Base-by-base conservation (phyloP, 306 rosid species). In the Quercus agrifolia region DNA sequence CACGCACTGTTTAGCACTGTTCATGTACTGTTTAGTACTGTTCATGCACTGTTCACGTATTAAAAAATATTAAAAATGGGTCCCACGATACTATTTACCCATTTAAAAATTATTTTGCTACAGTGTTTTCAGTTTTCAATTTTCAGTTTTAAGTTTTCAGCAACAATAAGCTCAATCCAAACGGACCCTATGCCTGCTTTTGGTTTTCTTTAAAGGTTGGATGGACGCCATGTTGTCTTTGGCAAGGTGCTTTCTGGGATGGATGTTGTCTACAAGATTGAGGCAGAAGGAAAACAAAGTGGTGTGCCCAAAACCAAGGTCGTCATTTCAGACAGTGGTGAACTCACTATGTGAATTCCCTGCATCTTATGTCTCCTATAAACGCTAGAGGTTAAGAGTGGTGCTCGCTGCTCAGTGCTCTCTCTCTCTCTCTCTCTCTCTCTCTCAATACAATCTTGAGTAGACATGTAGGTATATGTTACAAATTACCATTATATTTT, bases 141-240 rank as follows among this genome's bases (percentile, higher is more conserved):
- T n/a, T n/a, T n/a, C n/a, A n/a, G n/a, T n/a, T n/a, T n/a, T n/a
- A n/a, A n/a, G n/a, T n/a, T n/a, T n/a, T n/a, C n/a, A n/a, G n/a
- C n/a, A n/a, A n/a, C n/a, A n/a, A n/a, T n/a, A n/a, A n/a, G n/a
- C n/a, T n/a, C n/a, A n/a, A n/a, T n/a, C n/a, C n/a, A n/a, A n/a
- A n/a, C n/a, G n/a, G n/a, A n/a, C n/a, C n/a, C n/a, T n/a, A n/a
- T 64, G 72, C 71, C 57, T 78, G 38, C 59, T 72, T 79, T 77
- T 82, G 69, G 56, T 79, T 81, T 52, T 80, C 23, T 33, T 61
- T 73, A n/a, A 75, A 91, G 97, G 97, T 81, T 91, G 91, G 98
- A 93, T 56, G 97, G 98, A 17, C 95, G 56, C 69, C 98, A 93
- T 71, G 92, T 89, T 15, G 90, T 89, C 3, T 87, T 89, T 56